Evolutionary conservation across 352 stramenopile species (phyloP).

Genomic region (Stephanocyclus meneghinianus): DNA sequence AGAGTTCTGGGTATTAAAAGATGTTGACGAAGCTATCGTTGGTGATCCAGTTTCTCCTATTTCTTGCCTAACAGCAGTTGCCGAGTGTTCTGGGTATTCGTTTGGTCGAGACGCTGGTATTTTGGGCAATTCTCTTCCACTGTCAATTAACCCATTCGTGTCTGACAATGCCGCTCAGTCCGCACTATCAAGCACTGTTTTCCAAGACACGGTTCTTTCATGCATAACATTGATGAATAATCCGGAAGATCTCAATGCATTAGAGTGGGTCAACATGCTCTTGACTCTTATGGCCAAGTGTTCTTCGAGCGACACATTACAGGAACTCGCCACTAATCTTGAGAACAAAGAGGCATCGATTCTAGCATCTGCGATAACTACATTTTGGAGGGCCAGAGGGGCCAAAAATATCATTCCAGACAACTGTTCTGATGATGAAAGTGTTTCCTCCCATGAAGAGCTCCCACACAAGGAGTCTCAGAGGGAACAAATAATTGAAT

Average conservation of each 20-base stretch:
- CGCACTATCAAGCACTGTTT: conserved; percentile 73
- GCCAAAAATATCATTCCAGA: conserved; percentile 59
- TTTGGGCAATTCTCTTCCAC: conserved; percentile 63
- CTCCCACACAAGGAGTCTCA: neutral
- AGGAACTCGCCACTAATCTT: conserved; percentile 72
- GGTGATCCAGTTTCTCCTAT: conserved; percentile 64
- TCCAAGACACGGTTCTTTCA: conserved; percentile 70
- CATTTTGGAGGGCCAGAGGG: conserved; percentile 48
- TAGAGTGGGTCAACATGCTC: conserved; percentile 78
- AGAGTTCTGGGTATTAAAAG: conserved; percentile 54
- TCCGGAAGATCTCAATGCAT: conserved; percentile 66
- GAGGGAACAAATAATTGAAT: neutral
- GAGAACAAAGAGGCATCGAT: conserved; percentile 62
- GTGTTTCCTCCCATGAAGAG: conserved; percentile 34
- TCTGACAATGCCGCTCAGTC: conserved; percentile 77
- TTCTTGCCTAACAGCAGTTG: conserved; percentile 68
- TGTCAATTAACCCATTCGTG: conserved; percentile 76
- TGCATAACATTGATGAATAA: conserved; percentile 66
- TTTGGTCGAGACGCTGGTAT: conserved; percentile 68
- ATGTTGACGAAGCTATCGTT: conserved; percentile 70
- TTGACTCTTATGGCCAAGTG: conserved; percentile 79
- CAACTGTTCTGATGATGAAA: conserved; percentile 48
- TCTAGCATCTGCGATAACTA: conserved; percentile 45
- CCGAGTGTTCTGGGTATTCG: conserved; percentile 80
- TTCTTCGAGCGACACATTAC: conserved; percentile 75